Conservation (phyloP, 2,329 filamentous ascomycete genomes). For the Trichoderma sp. region DNA sequence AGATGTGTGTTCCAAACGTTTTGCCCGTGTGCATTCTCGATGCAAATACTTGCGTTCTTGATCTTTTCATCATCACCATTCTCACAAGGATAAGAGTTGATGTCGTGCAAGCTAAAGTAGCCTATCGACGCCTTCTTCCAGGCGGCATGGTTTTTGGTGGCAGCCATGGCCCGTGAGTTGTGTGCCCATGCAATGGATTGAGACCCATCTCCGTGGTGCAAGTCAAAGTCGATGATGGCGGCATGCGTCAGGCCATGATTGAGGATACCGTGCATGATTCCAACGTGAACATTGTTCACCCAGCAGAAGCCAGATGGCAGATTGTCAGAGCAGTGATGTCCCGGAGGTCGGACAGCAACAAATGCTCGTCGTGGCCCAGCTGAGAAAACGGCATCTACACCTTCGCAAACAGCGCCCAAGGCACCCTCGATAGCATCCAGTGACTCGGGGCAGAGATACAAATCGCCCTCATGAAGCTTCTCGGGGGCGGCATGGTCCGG, state of each 20-base stretch:
- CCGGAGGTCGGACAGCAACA: slow-evolving; percentile 88
- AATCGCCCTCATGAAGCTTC: slow-evolving; percentile 81
- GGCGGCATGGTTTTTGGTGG: slow-evolving; percentile 70
- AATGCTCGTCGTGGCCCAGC: slow-evolving; percentile 76
- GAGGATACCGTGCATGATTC: slow-evolving; percentile 86
- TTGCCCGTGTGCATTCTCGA: slow-evolving; percentile 92
- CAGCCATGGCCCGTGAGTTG: slow-evolving; percentile 67
- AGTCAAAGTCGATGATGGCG: slow-evolving; percentile 88
- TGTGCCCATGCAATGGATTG: slow-evolving; percentile 92
- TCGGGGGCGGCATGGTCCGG: slow-evolving; percentile 50
- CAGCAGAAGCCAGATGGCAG: slow-evolving; percentile 96
- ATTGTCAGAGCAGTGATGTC: slow-evolving; percentile 90
- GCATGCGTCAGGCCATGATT: slow-evolving; percentile 88
- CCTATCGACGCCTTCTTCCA: slow-evolving; percentile 88
- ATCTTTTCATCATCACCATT: slow-evolving; percentile 92
- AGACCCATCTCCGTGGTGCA: slow-evolving; percentile 94
- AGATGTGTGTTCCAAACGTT: slow-evolving; percentile 96
- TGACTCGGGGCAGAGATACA: slow-evolving; percentile 89
- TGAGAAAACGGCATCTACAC: slow-evolving; percentile 80
- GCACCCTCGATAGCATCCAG: slow-evolving; percentile 87
- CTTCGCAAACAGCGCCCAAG: slow-evolving; percentile 90
- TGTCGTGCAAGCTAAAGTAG: slow-evolving; percentile 96
- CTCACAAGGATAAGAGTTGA: slow-evolving; percentile 98
- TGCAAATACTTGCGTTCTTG: slow-evolving; percentile 88
- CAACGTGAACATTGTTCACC: slow-evolving; percentile 97